Evolutionary conservation across 345 rosid genomes (phyloP), one percentile per base, ranked within the genome.

Genomic region (Citrus medica): DNA sequence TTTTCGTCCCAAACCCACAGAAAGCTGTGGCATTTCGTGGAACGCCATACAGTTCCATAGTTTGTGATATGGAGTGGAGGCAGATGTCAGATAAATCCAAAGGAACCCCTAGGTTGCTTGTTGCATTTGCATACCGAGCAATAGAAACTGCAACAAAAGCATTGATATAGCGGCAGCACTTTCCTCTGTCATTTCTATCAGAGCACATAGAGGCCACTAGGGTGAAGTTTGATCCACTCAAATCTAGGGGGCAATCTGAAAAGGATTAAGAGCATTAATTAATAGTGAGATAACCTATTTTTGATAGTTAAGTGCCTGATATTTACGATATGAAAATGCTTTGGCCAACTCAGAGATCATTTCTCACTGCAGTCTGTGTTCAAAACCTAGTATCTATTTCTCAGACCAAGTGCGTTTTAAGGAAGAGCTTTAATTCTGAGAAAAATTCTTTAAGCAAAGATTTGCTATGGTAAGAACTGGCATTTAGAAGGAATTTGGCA

Each of bases 161-260:
- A 80, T 95, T 95, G 75, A 95, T 93, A 85, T 95, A 93, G 71
- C 94, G 97, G 87, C 98, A 95, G 79, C 99, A 95, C 79, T 89
- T 92, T 70, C 91, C 97, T 87, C 93, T 87, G 9, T 89, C 87
- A 42, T 82, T 80, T 9, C 82, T 76, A 69, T 80, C 80, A 0
- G 96, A 91, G 87, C 99, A 95, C 53, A 92, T 53, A 2, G 98
- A 87, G 22, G 98, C 99, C 69, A 89, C 89, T 14, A 92, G 85
- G 38, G 97, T 91, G 71, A 90, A 90, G 85, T 95, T 92, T 6
- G 94, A 85, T 61, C 84, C 84, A 74, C 89, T 87, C 80, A 95
- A 84, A 84, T 95, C 94, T 83, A 93, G 82, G 71, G 99, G 99
- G 83, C 99, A 95, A 69, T 83, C 98, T 93, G 91, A 85, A 78